A percentile compares a stretch with the other conserved stretches of the same genome.
These are phyloP conservation scores for Geranium rotundifolium DNA, from an alignment of 345 rosid genomes.

Conservation along the genomic window DNA sequence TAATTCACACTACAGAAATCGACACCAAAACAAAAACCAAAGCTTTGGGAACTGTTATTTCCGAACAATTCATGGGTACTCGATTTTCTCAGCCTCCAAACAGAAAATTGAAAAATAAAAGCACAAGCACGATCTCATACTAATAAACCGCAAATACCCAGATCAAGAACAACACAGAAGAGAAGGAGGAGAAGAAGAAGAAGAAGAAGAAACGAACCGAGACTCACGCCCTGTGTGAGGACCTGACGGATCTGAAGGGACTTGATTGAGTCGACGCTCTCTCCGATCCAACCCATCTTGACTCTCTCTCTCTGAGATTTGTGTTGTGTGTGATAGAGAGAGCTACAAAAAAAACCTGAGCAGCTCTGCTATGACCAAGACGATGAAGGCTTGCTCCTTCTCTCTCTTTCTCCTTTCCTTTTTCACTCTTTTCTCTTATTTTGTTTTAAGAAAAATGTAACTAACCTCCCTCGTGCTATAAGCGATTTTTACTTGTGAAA, in stretches of 20 bases:
- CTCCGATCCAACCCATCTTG: constrained; percentile 71
- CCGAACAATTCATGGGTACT: neutral
- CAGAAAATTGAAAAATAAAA: neutral
- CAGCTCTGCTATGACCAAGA: too few relatives aligned
- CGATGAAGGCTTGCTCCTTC: neutral
- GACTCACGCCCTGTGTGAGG: constrained; percentile 66
- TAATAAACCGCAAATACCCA: neutral
- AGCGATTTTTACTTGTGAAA: too few relatives aligned
- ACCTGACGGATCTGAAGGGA: constrained; percentile 80
- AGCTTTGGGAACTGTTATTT: neutral
- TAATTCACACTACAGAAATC: neutral
- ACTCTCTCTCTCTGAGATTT: neutral
- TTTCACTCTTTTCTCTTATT: too few relatives aligned
- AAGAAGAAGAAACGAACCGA: constrained; percentile 35
- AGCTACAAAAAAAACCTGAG: neutral
- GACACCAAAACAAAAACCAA: neutral
- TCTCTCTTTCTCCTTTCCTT: neutral
- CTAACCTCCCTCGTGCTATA: too few relatives aligned
- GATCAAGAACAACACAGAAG: neutral
- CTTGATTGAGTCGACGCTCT: constrained; percentile 60
- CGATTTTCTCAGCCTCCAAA: neutral
- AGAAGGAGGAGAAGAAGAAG: neutral
- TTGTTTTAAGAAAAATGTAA: too few relatives aligned
- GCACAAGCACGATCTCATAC: neutral
- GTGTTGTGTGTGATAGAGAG: neutral